phyloP scores from a whole-genome alignment of 495 filamentous ascomycete genomes.

The Tuber brumale region DNA sequence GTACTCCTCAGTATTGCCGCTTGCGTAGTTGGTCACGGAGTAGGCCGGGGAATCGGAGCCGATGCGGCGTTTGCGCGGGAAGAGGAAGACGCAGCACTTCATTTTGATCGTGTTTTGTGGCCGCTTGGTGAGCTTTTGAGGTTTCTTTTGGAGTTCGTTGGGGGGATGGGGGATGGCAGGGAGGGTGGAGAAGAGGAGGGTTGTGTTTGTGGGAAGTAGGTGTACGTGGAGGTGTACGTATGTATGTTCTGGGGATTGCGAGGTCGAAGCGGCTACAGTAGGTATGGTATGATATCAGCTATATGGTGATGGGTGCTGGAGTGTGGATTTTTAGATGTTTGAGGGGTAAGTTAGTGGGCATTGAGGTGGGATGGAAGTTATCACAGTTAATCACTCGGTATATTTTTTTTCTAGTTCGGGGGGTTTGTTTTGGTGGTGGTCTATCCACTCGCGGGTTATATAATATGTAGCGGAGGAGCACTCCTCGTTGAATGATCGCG shows the following conservation, averaged over 20 bases:
- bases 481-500: background rate
- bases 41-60: background rate
- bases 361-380: background rate
- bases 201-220: conserved; percentile 1
- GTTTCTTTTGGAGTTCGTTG: background rate
- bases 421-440: background rate
- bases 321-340: background rate
- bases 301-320: background rate
- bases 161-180: background rate
- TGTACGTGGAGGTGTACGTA: background rate
- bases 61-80: background rate
- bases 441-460: background rate
- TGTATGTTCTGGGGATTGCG: background rate
- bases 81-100: background rate
- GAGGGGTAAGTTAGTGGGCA: background rate
- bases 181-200: background rate
- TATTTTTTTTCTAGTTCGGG: background rate
- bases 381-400: background rate
- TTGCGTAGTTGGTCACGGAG: background rate
- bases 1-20: background rate
- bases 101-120: background rate
- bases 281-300: background rate
- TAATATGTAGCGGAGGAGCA: background rate
- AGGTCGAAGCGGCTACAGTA: background rate
- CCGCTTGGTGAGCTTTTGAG: background rate